A percentile compares a stretch with the other conserved stretches of the same genome.
These are phyloP conservation scores for Hypoxylon sp. DNA, from an alignment of 2,329 filamentous ascomycete genomes.

Conservation along the genomic window DNA sequence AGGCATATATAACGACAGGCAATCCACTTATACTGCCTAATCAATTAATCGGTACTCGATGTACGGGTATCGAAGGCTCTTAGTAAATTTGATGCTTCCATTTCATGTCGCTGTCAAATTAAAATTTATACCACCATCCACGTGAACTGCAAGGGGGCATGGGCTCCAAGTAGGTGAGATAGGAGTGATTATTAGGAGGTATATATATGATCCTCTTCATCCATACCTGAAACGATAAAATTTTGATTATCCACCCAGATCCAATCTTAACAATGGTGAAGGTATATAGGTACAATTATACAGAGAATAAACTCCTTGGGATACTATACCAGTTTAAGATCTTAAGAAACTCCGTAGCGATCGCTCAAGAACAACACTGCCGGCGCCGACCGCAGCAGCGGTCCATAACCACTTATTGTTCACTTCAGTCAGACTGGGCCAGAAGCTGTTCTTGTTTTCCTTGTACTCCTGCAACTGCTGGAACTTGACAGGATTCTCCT, in stretches of 20 bases:
- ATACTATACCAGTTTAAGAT: constrained; percentile 18
- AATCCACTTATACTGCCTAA: no score
- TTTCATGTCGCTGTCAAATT: no score
- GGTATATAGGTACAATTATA: background rate
- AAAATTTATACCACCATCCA: no score
- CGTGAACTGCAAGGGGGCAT: no score
- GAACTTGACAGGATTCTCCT: constrained; percentile 65
- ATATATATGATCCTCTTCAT: background rate
- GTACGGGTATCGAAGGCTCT: no score
- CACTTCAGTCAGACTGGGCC: constrained; percentile 66
- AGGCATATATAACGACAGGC: background rate
- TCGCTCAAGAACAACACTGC: constrained; percentile 64
- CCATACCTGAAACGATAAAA: background rate
- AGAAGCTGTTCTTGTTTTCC: constrained; percentile 71
- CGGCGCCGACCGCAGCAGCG: constrained; percentile 64
- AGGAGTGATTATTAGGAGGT: background rate
- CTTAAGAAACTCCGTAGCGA: constrained; percentile 25
- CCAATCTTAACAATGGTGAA: background rate
- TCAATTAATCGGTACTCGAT: no score
- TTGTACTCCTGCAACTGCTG: constrained; percentile 67
- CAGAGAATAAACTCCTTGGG: background rate
- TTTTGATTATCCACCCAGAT: background rate
- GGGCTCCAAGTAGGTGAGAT: no score
- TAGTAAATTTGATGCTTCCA: no score
- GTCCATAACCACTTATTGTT: constrained; percentile 70